These are phyloP conservation scores for Penstemon eatonii DNA, from an alignment of 257 asterid species.

Conservation along the genomic window DNA sequence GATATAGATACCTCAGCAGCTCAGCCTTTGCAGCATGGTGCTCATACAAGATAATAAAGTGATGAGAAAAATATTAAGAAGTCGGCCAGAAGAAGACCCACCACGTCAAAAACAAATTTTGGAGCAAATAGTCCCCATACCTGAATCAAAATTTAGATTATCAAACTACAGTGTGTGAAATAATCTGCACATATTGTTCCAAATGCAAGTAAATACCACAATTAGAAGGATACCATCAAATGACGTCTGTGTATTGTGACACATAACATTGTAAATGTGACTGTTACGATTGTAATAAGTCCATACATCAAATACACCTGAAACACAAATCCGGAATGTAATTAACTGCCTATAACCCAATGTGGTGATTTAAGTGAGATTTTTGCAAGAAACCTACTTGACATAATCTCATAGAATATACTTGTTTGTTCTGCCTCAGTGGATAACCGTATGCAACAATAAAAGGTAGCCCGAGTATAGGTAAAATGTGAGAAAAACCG, in stretches of 20 bases:
- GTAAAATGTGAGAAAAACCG: conserved; percentile 85
- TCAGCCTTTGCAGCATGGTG: conserved; percentile 9
- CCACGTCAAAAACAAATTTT: conserved; percentile 88
- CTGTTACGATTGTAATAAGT: conserved; percentile 51
- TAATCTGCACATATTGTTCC: background rate
- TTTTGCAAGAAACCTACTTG: conserved; percentile 45
- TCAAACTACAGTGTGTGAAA: background rate
- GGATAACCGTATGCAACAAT: conserved; percentile 49
- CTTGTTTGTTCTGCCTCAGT: conserved; percentile 37
- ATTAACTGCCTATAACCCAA: conserved; percentile 4
- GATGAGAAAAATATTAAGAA: conserved; percentile 68
- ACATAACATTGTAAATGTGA: conserved; percentile 75
- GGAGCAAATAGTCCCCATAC: conserved; percentile 99
- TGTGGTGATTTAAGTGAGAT: conserved; percentile 3
- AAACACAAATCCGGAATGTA: conserved; percentile 22
- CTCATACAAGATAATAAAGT: conserved; percentile 52
- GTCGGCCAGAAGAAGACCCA: conserved; percentile 75
- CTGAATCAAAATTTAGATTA: conserved; percentile 40
- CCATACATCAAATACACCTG: conserved; percentile 90
- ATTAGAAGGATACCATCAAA: conserved; percentile 66
- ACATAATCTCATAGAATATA: conserved; percentile 49
- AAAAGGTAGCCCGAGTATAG: conserved; percentile 78
- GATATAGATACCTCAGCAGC: background rate
- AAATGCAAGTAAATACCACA: background rate
- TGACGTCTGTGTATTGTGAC: conserved; percentile 90